Percentiles rank a stretch among this genome's conserved stretches.
These are phyloP conservation scores for Melanogaster broomeanus DNA, from an alignment of 768 basidiomycete genomes.

Conservation along the genomic window DNA sequence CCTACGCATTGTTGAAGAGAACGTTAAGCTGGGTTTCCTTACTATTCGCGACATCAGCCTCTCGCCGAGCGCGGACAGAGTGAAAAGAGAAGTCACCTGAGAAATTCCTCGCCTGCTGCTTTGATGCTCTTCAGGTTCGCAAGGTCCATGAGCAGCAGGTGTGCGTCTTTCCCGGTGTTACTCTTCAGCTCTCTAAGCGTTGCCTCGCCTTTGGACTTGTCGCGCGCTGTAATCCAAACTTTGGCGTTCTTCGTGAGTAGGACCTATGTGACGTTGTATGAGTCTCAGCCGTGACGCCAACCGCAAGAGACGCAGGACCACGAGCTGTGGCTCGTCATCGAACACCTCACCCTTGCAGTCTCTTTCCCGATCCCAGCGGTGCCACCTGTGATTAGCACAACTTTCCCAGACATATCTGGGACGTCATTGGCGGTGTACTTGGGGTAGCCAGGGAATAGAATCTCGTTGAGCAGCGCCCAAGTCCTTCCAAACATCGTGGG, in stretches of 20 bases:
- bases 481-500: conserved; percentile 9
- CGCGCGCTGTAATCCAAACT: conserved; percentile 30
- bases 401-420: conserved; percentile 39
- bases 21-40: conserved; percentile 23
- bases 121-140: conserved; percentile 40
- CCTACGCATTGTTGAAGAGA: conserved; percentile 35
- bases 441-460: conserved; percentile 19
- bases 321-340: too few relatives aligned
- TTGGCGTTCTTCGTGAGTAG: conserved; percentile 29
- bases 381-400: conserved; percentile 45
- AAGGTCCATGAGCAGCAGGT: conserved; percentile 44
- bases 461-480: conserved; percentile 5
- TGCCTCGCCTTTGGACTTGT: conserved; percentile 17
- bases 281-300: background rate
- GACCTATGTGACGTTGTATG: conserved; percentile 11
- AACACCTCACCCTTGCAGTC: conserved; percentile 35
- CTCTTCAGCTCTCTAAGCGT: conserved; percentile 17
- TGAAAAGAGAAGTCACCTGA: conserved; percentile 29
- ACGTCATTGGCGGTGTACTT: conserved; percentile 29
- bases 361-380: conserved; percentile 55
- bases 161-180: conserved; percentile 25
- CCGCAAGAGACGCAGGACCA: too few relatives aligned
- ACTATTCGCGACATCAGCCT: conserved; percentile 5
- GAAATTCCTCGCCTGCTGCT: conserved; percentile 42
- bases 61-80: background rate